Percentiles rank a stretch among this genome's conserved stretches.
These are phyloP conservation scores for Fonsecaea erecta DNA, from an alignment of 2,329 filamentous ascomycete species.

Conservation along the genomic window DNA sequence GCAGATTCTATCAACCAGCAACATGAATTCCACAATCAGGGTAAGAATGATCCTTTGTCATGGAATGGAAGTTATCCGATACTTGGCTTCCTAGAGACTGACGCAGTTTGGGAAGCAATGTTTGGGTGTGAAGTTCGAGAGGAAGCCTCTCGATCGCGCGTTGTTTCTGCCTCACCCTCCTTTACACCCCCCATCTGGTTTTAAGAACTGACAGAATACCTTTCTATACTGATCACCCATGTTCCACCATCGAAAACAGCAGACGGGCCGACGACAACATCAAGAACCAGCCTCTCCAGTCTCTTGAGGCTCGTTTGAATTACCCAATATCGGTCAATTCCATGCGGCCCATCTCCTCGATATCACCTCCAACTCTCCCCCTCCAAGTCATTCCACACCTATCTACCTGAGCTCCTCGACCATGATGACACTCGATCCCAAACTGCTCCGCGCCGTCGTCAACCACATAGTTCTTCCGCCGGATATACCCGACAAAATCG, in stretches of 20 bases:
- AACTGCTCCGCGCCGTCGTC: slow-evolving; percentile 35
- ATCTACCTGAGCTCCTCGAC: neutral
- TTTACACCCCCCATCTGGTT: neutral
- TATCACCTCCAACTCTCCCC: neutral
- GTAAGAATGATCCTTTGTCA: neutral
- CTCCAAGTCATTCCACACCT: neutral
- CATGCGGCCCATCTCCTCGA: neutral
- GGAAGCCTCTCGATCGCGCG: neutral
- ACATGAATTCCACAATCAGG: neutral
- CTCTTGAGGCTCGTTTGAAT: neutral
- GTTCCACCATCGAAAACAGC: neutral
- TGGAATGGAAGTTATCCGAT: neutral
- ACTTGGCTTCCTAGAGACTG: neutral
- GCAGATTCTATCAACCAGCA: neutral
- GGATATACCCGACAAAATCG: slow-evolving; percentile 44
- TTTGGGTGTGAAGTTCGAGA: neutral
- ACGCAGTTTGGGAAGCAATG: neutral
- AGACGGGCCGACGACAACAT: neutral
- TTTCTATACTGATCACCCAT: neutral
- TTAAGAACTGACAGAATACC: neutral
- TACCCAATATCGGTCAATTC: neutral
- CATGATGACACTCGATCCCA: neutral
- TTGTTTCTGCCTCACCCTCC: neutral
- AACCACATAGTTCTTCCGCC: slow-evolving; percentile 48
- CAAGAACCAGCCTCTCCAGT: neutral